Base-by-base conservation (phyloP, 495 filamentous ascomycete genomes). In the Hypoxylon intermedium region DNA sequence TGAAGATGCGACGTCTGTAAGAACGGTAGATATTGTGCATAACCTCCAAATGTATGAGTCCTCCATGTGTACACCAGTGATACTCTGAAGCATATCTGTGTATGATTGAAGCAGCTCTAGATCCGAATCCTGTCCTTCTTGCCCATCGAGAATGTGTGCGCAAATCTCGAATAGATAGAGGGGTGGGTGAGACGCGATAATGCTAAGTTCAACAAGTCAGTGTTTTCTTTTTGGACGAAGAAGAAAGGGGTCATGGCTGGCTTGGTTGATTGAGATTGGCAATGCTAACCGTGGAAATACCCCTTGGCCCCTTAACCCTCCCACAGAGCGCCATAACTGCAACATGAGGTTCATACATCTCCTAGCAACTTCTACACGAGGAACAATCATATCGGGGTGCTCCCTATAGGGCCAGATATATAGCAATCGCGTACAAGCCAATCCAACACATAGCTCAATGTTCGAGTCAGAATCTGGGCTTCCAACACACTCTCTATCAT, bases 131-230 rank as follows among this genome's bases (percentile, higher is more conserved):
- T 33, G 44, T 9, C 21, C 58, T 16, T 62, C 37, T 18, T 16
- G 43, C 7, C 20, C 34, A 15, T 6, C 2, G 6, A 56, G 43
- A 3, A 54, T 13, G 20, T 40, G 20, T 11, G 45, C 31, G 13
- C 2, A 55, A 1, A 51, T 41, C 38, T 62, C 58, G 30, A 43
- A 47, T 12, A 62, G 58, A n/a, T 62, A 56, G 3, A 62, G 58
- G 1, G 58, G 58, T 4, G 58, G 45, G n/a, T 62, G 21, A 20
- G 58, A 62, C 6, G 58, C 51, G 20, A 62, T 15, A 2, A 46
- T 51, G 26, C 58, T 62, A 41, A 12, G 2, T 24, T 5, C 2
- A 47, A n/a, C 18, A 15, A 16, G 53, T 47, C 26, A 38, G 26
- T n/a, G 6, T 44, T 28, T 9, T 12, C 24, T 26, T 7, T 26